phyloP scores from a whole-genome alignment of 2,329 filamentous ascomycete genomes.

The Rugonectria rugulosa region DNA sequence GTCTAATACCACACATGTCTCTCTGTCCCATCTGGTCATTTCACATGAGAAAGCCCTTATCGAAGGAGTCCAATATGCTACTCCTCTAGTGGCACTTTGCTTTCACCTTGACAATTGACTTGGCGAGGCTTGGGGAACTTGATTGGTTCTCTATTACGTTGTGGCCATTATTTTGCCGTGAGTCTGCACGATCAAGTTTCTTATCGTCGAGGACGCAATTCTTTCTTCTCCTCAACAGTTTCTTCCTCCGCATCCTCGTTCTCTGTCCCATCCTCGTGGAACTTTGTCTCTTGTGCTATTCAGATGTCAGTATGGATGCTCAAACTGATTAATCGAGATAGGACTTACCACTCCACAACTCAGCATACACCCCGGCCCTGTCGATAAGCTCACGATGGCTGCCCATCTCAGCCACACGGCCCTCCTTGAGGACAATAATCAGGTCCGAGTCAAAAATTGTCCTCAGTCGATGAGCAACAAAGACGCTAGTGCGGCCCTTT shows the following conservation, averaged over 20 bases:
- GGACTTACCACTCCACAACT: slow-evolving; percentile 85
- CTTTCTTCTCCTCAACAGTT: slow-evolving; percentile 9
- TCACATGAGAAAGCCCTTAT: too few relatives aligned
- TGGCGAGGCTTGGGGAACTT: slow-evolving; percentile 12
- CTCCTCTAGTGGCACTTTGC: too few relatives aligned
- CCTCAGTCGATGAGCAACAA: slow-evolving; percentile 89
- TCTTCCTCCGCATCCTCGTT: slow-evolving; percentile 40
- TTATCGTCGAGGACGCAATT: not conserved
- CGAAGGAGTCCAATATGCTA: too few relatives aligned
- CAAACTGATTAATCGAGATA: too few relatives aligned
- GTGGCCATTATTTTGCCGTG: slow-evolving; percentile 5
- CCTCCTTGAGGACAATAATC: slow-evolving; percentile 89
- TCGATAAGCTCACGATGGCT: slow-evolving; percentile 88
- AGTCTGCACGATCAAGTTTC: not conserved
- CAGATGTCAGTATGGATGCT: too few relatives aligned
- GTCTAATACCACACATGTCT: too few relatives aligned
- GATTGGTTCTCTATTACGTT: slow-evolving; percentile 23
- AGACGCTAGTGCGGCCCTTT: slow-evolving; percentile 89
- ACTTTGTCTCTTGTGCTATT: slow-evolving; percentile 69
- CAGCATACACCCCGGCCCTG: slow-evolving; percentile 79
- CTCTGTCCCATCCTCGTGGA: slow-evolving; percentile 55
- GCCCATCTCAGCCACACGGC: slow-evolving; percentile 85
- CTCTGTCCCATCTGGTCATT: too few relatives aligned
- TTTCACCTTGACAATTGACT: slow-evolving; percentile 1
- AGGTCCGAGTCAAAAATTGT: slow-evolving; percentile 94